Evolutionary conservation across 441 rosid species (phyloP).

Genomic region (Arabidopsis hybrid): DNA sequence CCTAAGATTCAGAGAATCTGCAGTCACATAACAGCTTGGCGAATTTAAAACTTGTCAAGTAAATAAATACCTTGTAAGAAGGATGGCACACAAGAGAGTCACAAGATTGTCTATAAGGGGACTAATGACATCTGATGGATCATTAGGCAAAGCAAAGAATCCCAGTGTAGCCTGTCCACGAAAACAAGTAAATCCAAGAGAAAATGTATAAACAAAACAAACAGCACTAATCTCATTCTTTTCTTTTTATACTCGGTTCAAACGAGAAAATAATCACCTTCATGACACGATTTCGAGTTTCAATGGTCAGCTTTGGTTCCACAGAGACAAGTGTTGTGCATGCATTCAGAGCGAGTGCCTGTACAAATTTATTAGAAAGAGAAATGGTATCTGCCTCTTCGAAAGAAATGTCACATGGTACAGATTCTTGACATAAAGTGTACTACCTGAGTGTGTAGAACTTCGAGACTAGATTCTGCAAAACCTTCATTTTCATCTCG

Average conservation of each 20-base stretch:
- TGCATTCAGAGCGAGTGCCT: slow-evolving; percentile 98
- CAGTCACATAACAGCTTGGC: slow-evolving; percentile 19
- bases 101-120: slow-evolving; percentile 96
- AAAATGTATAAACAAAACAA: not conserved
- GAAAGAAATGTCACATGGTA: slow-evolving; percentile 16
- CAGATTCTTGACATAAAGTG: slow-evolving; percentile 38
- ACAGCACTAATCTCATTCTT: slow-evolving; percentile 10
- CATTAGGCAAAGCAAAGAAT: slow-evolving; percentile 94
- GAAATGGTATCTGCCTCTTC: slow-evolving; percentile 35
- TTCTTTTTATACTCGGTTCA: slow-evolving; percentile 2
- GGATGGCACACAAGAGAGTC: slow-evolving; percentile 97
- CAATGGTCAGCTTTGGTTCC: slow-evolving; percentile 94
- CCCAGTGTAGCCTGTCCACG: slow-evolving; percentile 94
- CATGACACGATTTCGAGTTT: slow-evolving; percentile 94
- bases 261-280: slow-evolving; percentile 65
- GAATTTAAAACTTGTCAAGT: slow-evolving; percentile 23
- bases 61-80: slow-evolving; percentile 85
- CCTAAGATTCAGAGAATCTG: slow-evolving; percentile 26
- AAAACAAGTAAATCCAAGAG: slow-evolving; percentile 5
- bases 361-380: slow-evolving; percentile 43
- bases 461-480: slow-evolving; percentile 94
- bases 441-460: slow-evolving; percentile 84
- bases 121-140: slow-evolving; percentile 86
- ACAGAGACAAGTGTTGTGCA: slow-evolving; percentile 99
- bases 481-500: slow-evolving; percentile 84